Base-by-base conservation (phyloP, 805 yeast species). In the Saccharomyces mikatae region DNA sequence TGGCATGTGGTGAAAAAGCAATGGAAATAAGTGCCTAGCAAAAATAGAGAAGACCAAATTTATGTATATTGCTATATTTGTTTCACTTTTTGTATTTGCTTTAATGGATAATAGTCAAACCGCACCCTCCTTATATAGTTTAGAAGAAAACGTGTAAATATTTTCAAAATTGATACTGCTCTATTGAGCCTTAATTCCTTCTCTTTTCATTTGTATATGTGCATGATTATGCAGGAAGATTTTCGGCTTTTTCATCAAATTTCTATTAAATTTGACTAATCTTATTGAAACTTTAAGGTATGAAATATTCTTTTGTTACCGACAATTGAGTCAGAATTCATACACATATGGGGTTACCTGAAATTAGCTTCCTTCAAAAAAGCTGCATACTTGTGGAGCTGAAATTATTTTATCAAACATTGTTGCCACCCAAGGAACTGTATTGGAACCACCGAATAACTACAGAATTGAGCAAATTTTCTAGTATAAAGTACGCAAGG, bases 1-100 rank as follows among this genome's bases (percentile, higher is more conserved):
- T 68, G 71, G 69, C 62, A 67, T 46, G 67, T 66, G 53, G 60
- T 68, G 50, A 66, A 63, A 62, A 67, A 59, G 51, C 73, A 69
- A 60, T 66, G 70, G 69, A 65, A 67, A 62, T 69, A 54, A 56
- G 41, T 41, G 41, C 29, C 41, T 10, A 22, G 9, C 17, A 9
- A 9, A 36, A 36, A 17, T 17, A 5, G 14, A 36, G 17, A 36
- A 6, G 36, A 36, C 10, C 17, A 3, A 22, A 36, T 36, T 8
- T 36, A 36, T 36, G 44, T 17, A 36, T 36, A 24, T 17, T 17
- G 17, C 24, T 36, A 36, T 10, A 36, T 13, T n/a, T 17, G 24
- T 36, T n/a, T 36, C 13, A 17, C 44, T 36, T 36, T 36, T 36
- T 17, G 44, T 36, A 36, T 36, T 36, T 17, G 44, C 44, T 36